Percentiles rank a stretch among this genome's conserved stretches.
Conservation (phyloP, 2,329 filamentous ascomycete species). For the Phialocephala sp. region DNA sequence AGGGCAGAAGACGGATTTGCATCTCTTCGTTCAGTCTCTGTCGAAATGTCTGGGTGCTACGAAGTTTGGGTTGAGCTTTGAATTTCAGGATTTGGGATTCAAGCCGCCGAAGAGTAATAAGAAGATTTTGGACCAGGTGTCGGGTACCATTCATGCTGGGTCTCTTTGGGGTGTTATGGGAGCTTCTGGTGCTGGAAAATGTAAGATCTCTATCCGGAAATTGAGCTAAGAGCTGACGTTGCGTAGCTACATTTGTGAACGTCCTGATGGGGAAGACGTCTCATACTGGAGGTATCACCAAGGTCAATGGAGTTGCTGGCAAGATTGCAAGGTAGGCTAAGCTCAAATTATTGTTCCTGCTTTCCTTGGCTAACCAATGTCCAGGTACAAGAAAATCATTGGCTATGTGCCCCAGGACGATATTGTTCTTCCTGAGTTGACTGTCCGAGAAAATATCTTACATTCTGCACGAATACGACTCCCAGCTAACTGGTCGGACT, state of each 20-base stretch:
- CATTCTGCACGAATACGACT: constrained; percentile 62
- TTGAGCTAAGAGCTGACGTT: constrained; percentile 19
- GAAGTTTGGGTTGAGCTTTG: constrained; percentile 59
- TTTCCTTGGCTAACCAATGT: constrained; percentile 7
- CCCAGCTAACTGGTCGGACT: constrained; percentile 55
- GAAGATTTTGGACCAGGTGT: constrained; percentile 58
- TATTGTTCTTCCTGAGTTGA: constrained; percentile 63
- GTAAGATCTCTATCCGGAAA: constrained; percentile 26
- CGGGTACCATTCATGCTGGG: constrained; percentile 58
- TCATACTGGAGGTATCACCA: constrained; percentile 56
- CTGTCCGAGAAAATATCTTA: constrained; percentile 65
- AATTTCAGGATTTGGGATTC: constrained; percentile 56
- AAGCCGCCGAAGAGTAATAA: constrained; percentile 51
- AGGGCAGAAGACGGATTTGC: constrained; percentile 46
- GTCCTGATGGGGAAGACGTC: constrained; percentile 64
- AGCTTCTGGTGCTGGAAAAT: constrained; percentile 63
- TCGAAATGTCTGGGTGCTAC: constrained; percentile 55
- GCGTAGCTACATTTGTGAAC: constrained; percentile 58
- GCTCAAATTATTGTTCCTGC: too few relatives aligned
- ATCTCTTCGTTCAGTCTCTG: constrained; percentile 58
- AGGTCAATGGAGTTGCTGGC: constrained; percentile 51
- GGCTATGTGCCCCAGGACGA: constrained; percentile 68
- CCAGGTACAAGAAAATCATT: constrained; percentile 62
- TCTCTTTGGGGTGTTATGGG: constrained; percentile 65
- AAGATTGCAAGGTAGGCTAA: constrained; percentile 39